These are phyloP conservation scores for Akanthomyces muscarius DNA, from an alignment of 2,329 filamentous ascomycete genomes.

Conservation along the genomic window DNA sequence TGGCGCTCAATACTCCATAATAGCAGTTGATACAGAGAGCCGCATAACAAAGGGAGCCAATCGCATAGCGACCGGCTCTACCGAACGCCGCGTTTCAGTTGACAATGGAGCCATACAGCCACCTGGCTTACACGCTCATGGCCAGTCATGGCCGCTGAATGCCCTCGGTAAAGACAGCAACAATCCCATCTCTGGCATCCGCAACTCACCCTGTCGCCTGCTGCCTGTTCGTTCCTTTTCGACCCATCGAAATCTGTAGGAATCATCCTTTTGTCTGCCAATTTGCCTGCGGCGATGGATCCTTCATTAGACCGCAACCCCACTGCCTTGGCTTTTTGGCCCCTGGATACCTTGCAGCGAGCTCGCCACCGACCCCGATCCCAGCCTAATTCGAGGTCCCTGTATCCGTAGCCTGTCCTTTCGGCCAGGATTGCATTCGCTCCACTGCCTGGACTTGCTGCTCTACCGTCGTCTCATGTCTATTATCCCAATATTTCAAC, in stretches of 20 bases:
- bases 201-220: background rate
- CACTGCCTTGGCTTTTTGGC: background rate
- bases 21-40: background rate
- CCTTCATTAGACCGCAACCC: constrained; percentile 2
- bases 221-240: background rate
- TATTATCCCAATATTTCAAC: too few species aligned
- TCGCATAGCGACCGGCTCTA: too few species aligned
- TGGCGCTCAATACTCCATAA: too few species aligned
- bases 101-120: too few species aligned
- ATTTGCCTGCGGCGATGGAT: background rate
- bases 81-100: too few species aligned
- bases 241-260: background rate
- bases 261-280: background rate
- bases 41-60: background rate
- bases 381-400: background rate
- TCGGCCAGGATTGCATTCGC: background rate
- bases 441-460: background rate
- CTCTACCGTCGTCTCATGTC: constrained; percentile 1
- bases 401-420: background rate
- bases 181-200: too few species aligned
- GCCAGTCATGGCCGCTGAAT: too few species aligned
- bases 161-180: too few species aligned
- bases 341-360: background rate
- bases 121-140: too few species aligned
- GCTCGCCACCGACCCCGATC: constrained; percentile 4